These are phyloP conservation scores for Termitomyces sp. DNA, from an alignment of 1,284 basidiomycete genomes.

Conservation along the genomic window DNA sequence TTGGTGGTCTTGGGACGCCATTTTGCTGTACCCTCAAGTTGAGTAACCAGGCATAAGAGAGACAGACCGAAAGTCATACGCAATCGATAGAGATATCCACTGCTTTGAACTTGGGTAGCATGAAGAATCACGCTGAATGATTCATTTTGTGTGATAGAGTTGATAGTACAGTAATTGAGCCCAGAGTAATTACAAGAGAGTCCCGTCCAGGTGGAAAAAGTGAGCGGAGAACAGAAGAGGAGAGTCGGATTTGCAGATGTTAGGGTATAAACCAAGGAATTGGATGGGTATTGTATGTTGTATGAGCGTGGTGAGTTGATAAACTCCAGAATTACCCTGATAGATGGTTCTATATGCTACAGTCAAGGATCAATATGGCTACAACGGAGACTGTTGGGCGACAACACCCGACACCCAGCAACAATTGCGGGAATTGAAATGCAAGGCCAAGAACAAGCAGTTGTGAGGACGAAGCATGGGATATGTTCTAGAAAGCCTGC, in stretches of 20 bases:
- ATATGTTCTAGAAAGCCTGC: not conserved
- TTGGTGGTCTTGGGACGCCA: not conserved
- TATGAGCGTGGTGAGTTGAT: not conserved
- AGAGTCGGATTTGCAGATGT: not conserved
- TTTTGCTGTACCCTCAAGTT: not conserved
- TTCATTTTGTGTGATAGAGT: not conserved
- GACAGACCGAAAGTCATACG: not conserved
- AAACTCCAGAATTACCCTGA: not conserved
- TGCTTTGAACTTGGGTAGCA: not conserved
- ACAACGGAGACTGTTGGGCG: constrained; percentile 4
- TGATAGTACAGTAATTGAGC: not conserved
- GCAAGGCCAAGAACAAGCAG: not conserved
- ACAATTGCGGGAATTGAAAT: not conserved
- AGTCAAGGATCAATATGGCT: constrained; percentile 1
- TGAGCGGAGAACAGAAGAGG: not conserved
- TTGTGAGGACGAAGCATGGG: not conserved
- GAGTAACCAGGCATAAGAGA: not conserved
- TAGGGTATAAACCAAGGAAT: not conserved
- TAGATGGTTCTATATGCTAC: not conserved
- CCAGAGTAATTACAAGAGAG: not conserved
- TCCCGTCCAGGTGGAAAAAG: no score
- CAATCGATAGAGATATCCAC: not conserved
- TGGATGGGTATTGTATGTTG: not conserved
- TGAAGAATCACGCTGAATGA: not conserved
- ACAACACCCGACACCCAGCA: constrained; percentile 11